Evolutionary conservation across 129 eudicot genomes (phyloP), one percentile per base, ranked within the genome.

Genomic region (Centella asiatica): DNA sequence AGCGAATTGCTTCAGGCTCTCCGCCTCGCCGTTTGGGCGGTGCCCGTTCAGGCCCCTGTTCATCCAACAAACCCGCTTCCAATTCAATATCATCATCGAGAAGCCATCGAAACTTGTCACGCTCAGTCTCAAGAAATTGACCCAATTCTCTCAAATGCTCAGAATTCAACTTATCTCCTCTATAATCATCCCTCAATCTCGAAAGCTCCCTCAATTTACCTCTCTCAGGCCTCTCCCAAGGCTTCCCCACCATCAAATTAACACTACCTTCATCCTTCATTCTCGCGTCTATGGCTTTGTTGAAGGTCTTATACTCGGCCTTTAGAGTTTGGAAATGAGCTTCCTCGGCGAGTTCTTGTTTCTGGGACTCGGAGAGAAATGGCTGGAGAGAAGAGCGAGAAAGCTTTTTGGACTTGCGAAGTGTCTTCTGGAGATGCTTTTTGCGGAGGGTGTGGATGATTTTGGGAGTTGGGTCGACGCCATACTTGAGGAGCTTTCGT

Each of bases 361-460:
- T 46, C 40, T 75, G 72, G 45, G 77, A 34, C 1, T 52, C 63
- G 5, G 80, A 60, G 66, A 70, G 69, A 53, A 54, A 67, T 24
- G 60, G 62, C 2, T 28, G 65, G 4, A 69, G 76, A 58, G 56
- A 57, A 64, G 76, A 56, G 76, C 76, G 77, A 67, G 65, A 48
- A 1, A 33, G 70, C 27, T 69, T 72, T 49, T 73, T 78, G 67
- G 58, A 45, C 64, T 78, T 75, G 72, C 92, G 86, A 44, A 74
- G 75, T 69, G 72, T 48, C 68, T 87, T 92, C 23, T 78, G 98
- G 64, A 76, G 70, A 36, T 92, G 81, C 67, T 92, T 92, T 40
- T 87, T 92, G 80, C 84, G 83, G 70, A 87, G 85, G 20, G 78
- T 84, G 84, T 92, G 96, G 78, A 84, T 72, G 70, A 87, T 81